Evolutionary conservation across 2,329 filamentous ascomycete genomes (phyloP), one percentile per base, ranked within the genome.

Genomic region (Sarocladium brachiariae): DNA sequence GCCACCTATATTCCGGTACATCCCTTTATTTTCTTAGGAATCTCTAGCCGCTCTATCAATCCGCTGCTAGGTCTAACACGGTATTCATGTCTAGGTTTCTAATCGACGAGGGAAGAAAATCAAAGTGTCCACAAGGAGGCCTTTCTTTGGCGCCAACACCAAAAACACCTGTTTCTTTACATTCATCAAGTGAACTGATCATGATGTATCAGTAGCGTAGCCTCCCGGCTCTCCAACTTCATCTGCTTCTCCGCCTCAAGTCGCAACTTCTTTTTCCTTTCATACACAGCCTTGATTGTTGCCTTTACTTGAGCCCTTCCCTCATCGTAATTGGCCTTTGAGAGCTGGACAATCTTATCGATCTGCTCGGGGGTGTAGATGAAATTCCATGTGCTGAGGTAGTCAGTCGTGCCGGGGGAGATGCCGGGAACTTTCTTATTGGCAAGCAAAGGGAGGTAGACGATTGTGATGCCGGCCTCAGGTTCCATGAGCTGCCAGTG

Each of bases 311-410:
- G 83, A 51, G 88, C 86, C 47, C 80, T 80, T 1, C 92, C 90
- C 64, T 95, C 89, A 5, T 80, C 75, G 58, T 89, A 99, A 66
- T 99, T 99, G 10, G 89, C 89, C 51, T 82, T 77, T 1, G 93
- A 91, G 24, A 99, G 76, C 4, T 78, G 76, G 2, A 96, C 86
- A 0, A 95, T 89, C 23, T 81, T 80, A 58, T 97, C 91, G 49
- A 99, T 83, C 65, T 99, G 86, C 52, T 93, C 84, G 0, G 90
- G 85, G 2, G 87, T 95, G 66, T 97, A 99, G 25, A 96, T 84
- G 64, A 97, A 97, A 64, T 99, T 99, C 93, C 93, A 99, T 0
- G 93, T 99, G 58, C 83, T 89, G 73, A 97, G 82, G 67, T 90
- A 97, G 53, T 96, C 89, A 50, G 81, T 87, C 2, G 78, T 80